Conservation (phyloP, 345 rosid genomes). For the Limnanthes douglasii region DNA sequence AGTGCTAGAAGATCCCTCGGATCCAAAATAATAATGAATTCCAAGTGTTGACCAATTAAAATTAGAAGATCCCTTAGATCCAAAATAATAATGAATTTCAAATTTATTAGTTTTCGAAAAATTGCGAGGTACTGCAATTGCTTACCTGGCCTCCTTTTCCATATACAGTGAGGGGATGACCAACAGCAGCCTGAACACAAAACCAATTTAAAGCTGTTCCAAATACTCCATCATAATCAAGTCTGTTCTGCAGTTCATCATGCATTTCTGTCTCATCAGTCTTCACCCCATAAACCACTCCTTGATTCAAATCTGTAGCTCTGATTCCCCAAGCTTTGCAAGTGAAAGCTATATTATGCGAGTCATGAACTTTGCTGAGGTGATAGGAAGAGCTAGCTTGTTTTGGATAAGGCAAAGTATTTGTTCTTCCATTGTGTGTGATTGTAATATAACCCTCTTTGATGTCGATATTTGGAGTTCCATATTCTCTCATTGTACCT, state of each 20-base stretch:
- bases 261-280: constrained; percentile 93
- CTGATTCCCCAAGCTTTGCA: constrained; percentile 99
- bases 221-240: constrained; percentile 92
- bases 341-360: constrained; percentile 91
- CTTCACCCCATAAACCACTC: constrained; percentile 90
- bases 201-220: constrained; percentile 93
- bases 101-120: no score
- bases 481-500: constrained; percentile 98
- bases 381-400: constrained; percentile 99
- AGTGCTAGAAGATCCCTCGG: no score
- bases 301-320: constrained; percentile 96
- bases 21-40: no score
- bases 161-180: constrained; percentile 90
- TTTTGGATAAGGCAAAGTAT: constrained; percentile 91
- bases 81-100: no score
- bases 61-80: no score
- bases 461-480: constrained; percentile 97
- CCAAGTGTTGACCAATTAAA: no score
- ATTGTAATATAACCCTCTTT: constrained; percentile 95
- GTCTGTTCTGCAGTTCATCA: constrained; percentile 60
- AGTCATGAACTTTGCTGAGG: constrained; percentile 95
- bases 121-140: no score
- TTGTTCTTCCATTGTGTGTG: constrained; percentile 83
- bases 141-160: constrained; percentile 98
- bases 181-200: constrained; percentile 94